Conservation (phyloP, 1,139 yeast species). For the Yamadazyma jaroonii region DNA sequence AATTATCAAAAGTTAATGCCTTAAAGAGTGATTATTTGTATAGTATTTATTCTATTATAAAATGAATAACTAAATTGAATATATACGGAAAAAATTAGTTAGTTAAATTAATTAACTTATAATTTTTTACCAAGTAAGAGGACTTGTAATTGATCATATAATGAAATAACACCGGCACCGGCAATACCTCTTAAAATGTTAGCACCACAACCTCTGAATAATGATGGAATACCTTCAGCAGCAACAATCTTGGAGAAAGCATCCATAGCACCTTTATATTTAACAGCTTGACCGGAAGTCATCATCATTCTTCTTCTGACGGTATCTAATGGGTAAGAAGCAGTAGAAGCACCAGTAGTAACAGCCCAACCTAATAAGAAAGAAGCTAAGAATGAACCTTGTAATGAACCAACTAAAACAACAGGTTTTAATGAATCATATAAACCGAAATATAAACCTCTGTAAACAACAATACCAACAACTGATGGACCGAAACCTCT, state of each 20-base stretch:
- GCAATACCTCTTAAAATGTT: slow-evolving; percentile 59
- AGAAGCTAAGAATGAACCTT: slow-evolving; percentile 54
- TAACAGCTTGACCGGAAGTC: slow-evolving; percentile 56
- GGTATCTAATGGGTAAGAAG: slow-evolving; percentile 55
- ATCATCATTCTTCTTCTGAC: slow-evolving; percentile 59
- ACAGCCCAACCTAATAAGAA: slow-evolving; percentile 56
- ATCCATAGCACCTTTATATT: slow-evolving; percentile 52
- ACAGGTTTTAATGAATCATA: slow-evolving; percentile 55
- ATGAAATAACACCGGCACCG: slow-evolving; percentile 55
- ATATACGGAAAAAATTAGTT: slow-evolving; percentile 19
- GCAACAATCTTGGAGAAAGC: slow-evolving; percentile 49
- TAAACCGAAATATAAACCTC: slow-evolving; percentile 56
- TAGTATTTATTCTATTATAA: slow-evolving; percentile 12
- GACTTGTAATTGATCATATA: slow-evolving; percentile 53
- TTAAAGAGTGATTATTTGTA: too few relatives aligned
- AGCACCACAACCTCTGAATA: slow-evolving; percentile 57
- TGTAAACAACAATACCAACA: slow-evolving; percentile 52
- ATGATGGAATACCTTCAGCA: slow-evolving; percentile 50
- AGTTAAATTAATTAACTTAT: slow-evolving; percentile 14
- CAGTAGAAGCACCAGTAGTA: slow-evolving; percentile 54
- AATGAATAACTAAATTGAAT: slow-evolving; percentile 14
- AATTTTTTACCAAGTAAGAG: slow-evolving; percentile 51
- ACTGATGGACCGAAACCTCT: slow-evolving; percentile 59
- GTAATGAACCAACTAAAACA: slow-evolving; percentile 54
- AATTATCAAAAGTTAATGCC: too few relatives aligned